Evolutionary conservation across 2,329 filamentous ascomycete species (phyloP).

Genomic region (Aspergillus amoenus): DNA sequence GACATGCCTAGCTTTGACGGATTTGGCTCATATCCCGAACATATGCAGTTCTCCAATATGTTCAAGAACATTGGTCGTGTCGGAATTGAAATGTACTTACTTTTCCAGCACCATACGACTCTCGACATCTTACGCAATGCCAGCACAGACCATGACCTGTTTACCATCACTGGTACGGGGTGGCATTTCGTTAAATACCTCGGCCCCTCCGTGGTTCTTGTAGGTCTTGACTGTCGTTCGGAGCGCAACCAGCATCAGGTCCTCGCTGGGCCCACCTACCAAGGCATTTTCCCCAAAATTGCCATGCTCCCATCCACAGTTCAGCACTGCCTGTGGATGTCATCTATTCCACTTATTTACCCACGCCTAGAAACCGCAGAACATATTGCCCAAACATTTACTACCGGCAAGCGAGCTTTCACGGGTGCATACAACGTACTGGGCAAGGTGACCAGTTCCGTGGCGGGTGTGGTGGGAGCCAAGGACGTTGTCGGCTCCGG

Average conservation of each 20-base stretch:
- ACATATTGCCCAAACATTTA: conserved; percentile 84
- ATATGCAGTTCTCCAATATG: conserved; percentile 96
- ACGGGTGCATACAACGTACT: conserved; percentile 96
- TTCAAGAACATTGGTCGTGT: conserved; percentile 98
- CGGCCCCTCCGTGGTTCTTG: conserved; percentile 83
- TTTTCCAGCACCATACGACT: conserved; percentile 98
- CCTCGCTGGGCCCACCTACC: conserved; percentile 93
- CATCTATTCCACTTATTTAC: conserved; percentile 87
- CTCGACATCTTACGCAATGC: conserved; percentile 89
- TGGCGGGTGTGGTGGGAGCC: conserved; percentile 91
- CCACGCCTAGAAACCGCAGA: conserved; percentile 89
- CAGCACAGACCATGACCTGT: conserved; percentile 83
- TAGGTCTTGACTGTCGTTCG: conserved; percentile 87
- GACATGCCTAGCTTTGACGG: conserved; percentile 74
- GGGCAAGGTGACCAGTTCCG: conserved; percentile 90
- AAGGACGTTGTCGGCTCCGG: conserved; percentile 90
- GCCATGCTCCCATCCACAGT: conserved; percentile 86
- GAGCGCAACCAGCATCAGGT: conserved; percentile 89
- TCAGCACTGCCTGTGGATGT: conserved; percentile 95
- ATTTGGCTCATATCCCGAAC: conserved; percentile 93
- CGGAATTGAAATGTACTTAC: conserved; percentile 93
- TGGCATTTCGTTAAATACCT: conserved; percentile 99
- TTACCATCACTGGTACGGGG: conserved; percentile 93
- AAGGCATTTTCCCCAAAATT: conserved; percentile 94
- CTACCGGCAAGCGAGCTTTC: conserved; percentile 93